Base-by-base conservation (phyloP, 139 green algal species). In the Volvox africanus region DNA sequence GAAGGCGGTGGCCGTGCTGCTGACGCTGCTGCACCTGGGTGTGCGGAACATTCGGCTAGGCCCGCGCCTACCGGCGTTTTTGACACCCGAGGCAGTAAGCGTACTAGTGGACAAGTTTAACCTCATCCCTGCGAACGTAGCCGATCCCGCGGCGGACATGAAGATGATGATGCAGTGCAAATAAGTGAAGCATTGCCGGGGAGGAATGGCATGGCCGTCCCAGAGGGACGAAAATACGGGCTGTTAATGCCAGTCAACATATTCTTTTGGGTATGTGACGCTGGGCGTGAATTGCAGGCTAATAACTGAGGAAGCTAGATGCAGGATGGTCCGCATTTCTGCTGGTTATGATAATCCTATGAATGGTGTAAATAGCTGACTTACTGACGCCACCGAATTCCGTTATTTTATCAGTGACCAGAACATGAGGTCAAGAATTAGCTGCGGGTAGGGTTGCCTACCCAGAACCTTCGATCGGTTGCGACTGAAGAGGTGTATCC, bases 1-100 rank as follows among this genome's bases (percentile, higher is more conserved):
- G 93, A 98, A 97, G 93, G 96, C 96, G 5, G 95, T 98, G 37
- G 95, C 96, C 12, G 92, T 98, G 73, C 92, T 98, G 92, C 93
- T 97, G 1, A 96, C 96, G 75, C 92, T 98, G 91, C 93, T 98
- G 89, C 92, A 96, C 88, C 93, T 98, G 65, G 96, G 96, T 80
- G 90, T 98, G 32, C 91, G 92, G 80, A 97, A 97, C 91, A 97
- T 98, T 89, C 84, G 95, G 61, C 93, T 98, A 33, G 96, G 96
- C 14, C 96, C 96, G 21, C 82, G 82, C 30, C 87, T 97, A 91
- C 96, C 96, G 14, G 96, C 96, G 36, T 98, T 98, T 92, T 86
- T 98, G 20, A 97, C 96, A 5, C 93, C 94, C 0, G 95, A 97
- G 32, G 94, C 96, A 1, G 88, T 97, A 6, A 18, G 80, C 13